Base-by-base conservation (phyloP, 2,329 filamentous ascomycete species). In the Botryotinia calthae region DNA sequence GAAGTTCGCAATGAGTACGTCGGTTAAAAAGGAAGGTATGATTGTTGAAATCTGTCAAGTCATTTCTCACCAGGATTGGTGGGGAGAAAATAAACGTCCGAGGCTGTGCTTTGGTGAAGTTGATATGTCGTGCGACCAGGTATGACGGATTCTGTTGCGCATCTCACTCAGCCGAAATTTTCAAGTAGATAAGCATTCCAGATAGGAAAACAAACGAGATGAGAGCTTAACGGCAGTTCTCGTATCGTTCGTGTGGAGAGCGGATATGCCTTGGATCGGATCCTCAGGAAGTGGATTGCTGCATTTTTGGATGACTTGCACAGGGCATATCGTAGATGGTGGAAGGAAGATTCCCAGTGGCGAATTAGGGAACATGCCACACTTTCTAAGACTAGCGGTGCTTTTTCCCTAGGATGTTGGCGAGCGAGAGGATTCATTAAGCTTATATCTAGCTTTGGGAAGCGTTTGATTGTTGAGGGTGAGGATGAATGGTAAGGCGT, bases 161-260 rank as follows among this genome's bases (percentile, higher is more conserved):
- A 28, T 69, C 66, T 65, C 69, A 56, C 46, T 65, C 69, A 71
- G 69, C 59, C 34, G 9, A 25, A 42, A 44, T n/a, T 71, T 18
- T 51, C n/a, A 10, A 28, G 25, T 67, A 28, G 46, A 66, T 66
- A 28, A 28, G 64, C 46, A 20, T 34, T 66, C 64, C 22, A 44
- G 66, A 59, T 56, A 44, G 37, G 66, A 59, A 59, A 44, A 28
- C 28, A 59, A 31, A 69, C 66, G 66, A 69, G 46, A 54, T 40
- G 64, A 20, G 20, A 22, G 48, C 7, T 67, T 40, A 22, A 28
- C 51, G 66, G 66, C 37, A 69, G 37, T 69, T 69, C 66, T 69
- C 66, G 66, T 69, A 66, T 66, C n/a, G 44, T 20, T 20, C 22
- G 63, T n/a, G 44, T 51, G 63, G 42, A 48, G 63, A 65, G 25